Conservation (phyloP, 1,284 basidiomycete species). For the Fomitiporia mediterranea region DNA sequence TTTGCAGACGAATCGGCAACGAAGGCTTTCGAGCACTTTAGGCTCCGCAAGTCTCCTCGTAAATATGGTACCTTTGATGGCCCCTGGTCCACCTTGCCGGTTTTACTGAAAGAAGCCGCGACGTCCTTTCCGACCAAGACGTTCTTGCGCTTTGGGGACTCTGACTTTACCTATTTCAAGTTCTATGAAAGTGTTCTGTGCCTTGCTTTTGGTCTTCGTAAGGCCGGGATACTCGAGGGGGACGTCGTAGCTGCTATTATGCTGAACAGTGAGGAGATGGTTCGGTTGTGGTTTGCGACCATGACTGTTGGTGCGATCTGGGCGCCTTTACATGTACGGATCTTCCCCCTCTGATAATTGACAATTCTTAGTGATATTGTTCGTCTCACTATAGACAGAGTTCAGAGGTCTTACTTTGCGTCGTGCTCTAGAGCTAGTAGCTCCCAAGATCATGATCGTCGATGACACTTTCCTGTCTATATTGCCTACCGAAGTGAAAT, state of each 20-base stretch:
- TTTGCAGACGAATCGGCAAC: slow-evolving; percentile 3
- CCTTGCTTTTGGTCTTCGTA: background rate
- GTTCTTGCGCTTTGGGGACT: slow-evolving; percentile 9
- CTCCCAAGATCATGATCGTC: slow-evolving; percentile 11
- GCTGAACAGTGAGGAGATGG: slow-evolving; percentile 16
- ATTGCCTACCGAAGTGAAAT: background rate
- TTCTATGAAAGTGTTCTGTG: background rate
- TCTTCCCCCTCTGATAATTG: background rate
- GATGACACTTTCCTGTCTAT: slow-evolving; percentile 1
- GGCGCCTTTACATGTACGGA: slow-evolving; percentile 12
- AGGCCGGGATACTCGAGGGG: background rate
- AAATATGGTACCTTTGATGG: background rate
- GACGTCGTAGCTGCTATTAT: slow-evolving; percentile 15
- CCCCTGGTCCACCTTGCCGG: background rate
- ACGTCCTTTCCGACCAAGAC: background rate
- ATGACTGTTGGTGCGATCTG: slow-evolving; percentile 13
- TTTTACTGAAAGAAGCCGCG: background rate
- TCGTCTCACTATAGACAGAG: slow-evolving; percentile 4
- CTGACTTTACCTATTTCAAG: slow-evolving; percentile 1
- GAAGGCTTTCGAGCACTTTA: slow-evolving; percentile 10
- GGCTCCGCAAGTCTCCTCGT: slow-evolving; percentile 1
- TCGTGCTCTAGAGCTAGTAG: slow-evolving; percentile 3
- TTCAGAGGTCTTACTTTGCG: slow-evolving; percentile 6
- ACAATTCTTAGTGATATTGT: background rate
- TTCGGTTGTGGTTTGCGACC: slow-evolving; percentile 12